Conservation (phyloP, 306 rosid species). For the Cicer cuneatum region DNA sequence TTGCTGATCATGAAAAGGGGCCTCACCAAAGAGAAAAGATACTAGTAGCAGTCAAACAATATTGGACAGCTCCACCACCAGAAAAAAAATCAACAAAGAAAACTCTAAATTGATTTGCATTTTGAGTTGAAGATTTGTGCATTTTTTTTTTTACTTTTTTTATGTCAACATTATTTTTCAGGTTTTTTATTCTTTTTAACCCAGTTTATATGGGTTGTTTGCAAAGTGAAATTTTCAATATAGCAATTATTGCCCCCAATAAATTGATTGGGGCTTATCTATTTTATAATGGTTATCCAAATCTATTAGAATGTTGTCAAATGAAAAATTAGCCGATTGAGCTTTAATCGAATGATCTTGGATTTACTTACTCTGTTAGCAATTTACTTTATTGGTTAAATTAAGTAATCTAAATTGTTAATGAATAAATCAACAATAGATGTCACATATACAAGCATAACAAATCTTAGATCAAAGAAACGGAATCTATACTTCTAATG, state of each 20-base stretch:
- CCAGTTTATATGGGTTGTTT: conserved; percentile 44
- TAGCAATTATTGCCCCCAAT: conserved; percentile 28
- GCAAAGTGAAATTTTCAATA: conserved; percentile 37
- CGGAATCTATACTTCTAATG: no score
- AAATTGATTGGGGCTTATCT: conserved; percentile 17
- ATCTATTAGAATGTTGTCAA: neutral
- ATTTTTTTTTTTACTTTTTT: conserved; percentile 6
- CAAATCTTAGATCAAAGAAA: no score
- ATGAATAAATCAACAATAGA: no score
- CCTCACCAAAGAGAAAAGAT: conserved; percentile 76
- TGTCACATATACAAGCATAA: no score
- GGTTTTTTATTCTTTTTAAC: conserved; percentile 48
- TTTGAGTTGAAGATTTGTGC: conserved; percentile 31
- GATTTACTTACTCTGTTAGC: no score
- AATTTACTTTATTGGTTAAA: no score
- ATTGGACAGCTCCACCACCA: conserved; percentile 74
- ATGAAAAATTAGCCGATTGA: conserved; percentile 3
- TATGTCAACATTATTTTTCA: neutral
- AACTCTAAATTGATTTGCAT: conserved; percentile 41
- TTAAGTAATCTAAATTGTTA: no score
- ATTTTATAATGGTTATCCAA: neutral
- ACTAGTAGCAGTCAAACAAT: conserved; percentile 72
- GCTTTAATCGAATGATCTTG: neutral
- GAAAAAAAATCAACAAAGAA: conserved; percentile 34
- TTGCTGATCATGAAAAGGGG: conserved; percentile 80